Percentiles rank a stretch among this genome's conserved stretches.
phyloP scores from a whole-genome alignment of 345 rosid genomes.

The Populus tremula region DNA sequence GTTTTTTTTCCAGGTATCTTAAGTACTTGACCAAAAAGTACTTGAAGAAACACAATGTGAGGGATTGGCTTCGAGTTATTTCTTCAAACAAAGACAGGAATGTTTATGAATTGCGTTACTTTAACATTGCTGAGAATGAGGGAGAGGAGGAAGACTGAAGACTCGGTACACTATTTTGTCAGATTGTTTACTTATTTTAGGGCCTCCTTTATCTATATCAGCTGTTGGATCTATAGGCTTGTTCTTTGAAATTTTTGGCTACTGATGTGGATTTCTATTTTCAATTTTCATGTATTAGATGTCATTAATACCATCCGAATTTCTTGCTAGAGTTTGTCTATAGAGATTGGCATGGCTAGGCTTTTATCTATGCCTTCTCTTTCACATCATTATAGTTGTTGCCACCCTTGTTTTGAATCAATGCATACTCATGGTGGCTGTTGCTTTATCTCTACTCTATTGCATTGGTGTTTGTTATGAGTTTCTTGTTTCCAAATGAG shows the following conservation, averaged over 20 bases:
- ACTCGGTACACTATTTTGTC: neutral
- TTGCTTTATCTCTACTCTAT: neutral
- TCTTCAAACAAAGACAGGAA: conserved; percentile 33
- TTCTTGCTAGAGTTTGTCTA: neutral
- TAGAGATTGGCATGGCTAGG: neutral
- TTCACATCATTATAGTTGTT: neutral
- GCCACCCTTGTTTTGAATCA: neutral
- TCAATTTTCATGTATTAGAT: neutral
- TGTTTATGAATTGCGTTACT: conserved; percentile 28
- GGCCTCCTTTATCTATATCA: neutral
- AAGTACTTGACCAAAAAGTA: conserved; percentile 34
- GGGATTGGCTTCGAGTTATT: conserved; percentile 34
- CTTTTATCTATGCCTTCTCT: neutral
- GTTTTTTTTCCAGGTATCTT: conserved; percentile 13
- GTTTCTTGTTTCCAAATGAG: neutral
- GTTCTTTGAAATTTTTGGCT: conserved; percentile 19
- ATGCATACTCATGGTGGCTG: neutral
- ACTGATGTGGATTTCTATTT: neutral
- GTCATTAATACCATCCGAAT: conserved; percentile 9
- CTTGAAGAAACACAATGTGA: conserved; percentile 34
- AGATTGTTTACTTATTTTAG: conserved; percentile 4
- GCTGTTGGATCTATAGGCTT: conserved; percentile 1
- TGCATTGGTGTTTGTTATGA: neutral
- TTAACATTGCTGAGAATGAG: conserved; percentile 31
- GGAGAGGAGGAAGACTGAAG: conserved; percentile 30